Conservation (phyloP, 805 yeast species). For the Candida pseudoglaebosa region DNA sequence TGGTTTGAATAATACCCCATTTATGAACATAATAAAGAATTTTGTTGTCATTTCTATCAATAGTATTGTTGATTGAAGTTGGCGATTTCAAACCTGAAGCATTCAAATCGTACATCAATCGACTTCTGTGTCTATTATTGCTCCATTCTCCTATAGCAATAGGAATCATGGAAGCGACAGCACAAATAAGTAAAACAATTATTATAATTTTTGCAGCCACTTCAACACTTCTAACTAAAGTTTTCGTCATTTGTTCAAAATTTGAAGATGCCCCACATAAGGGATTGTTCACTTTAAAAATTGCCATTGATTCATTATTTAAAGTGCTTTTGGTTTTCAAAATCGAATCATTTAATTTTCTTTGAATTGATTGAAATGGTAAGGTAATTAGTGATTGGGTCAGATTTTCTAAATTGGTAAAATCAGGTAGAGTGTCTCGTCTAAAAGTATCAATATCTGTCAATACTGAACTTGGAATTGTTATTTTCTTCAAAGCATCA, state of each 20-base stretch:
- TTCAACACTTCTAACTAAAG: conserved; percentile 27
- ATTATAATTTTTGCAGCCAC: conserved; percentile 34
- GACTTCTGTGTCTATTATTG: conserved; percentile 33
- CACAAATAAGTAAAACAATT: conserved; percentile 24
- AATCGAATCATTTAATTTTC: conserved; percentile 32
- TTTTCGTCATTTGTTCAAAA: conserved; percentile 36
- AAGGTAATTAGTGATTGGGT: conserved; percentile 49
- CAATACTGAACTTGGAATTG: conserved; percentile 65
- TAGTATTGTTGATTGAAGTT: conserved; percentile 2
- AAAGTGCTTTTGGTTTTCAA: conserved; percentile 10
- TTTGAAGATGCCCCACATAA: conserved; percentile 36
- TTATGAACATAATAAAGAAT: conserved; percentile 10
- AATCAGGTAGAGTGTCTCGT: conserved; percentile 53
- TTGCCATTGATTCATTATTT: conserved; percentile 5
- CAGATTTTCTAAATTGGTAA: conserved; percentile 56
- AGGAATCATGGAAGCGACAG: conserved; percentile 41
- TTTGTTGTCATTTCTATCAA: conserved; percentile 13
- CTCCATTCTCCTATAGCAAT: conserved; percentile 42
- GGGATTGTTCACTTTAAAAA: conserved; percentile 10
- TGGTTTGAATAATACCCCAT: conserved; percentile 8
- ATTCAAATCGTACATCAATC: conserved; percentile 12
- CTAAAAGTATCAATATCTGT: conserved; percentile 49
- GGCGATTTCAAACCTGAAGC: conserved; percentile 7
- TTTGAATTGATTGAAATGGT: conserved; percentile 56
- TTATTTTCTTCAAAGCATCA: conserved; percentile 47